These are phyloP conservation scores for Orbilia blumenaviensis DNA, from an alignment of 2,329 filamentous ascomycete genomes.

Conservation along the genomic window DNA sequence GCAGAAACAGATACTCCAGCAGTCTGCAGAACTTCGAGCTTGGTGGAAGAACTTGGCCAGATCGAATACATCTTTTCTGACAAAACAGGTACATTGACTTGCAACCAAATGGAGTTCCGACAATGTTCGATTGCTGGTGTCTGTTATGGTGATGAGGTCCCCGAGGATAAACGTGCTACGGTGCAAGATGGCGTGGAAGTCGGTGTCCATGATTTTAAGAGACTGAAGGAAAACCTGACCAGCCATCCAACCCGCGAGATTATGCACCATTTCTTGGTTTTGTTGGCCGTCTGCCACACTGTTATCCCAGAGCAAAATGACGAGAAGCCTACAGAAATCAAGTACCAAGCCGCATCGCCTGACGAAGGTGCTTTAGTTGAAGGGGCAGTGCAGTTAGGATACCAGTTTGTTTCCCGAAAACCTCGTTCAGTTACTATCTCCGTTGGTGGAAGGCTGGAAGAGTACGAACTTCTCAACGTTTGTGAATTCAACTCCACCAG, in stretches of 20 bases:
- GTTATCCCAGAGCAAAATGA: slow-evolving; percentile 91
- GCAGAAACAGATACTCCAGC: slow-evolving; percentile 94
- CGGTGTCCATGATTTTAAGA: slow-evolving; percentile 85
- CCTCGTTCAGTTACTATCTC: slow-evolving; percentile 86
- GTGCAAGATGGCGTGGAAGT: slow-evolving; percentile 79
- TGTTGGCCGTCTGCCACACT: slow-evolving; percentile 92
- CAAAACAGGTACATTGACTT: slow-evolving; percentile 97
- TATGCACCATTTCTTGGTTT: slow-evolving; percentile 84
- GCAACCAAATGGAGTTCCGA: slow-evolving; percentile 98
- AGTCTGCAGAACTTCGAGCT: slow-evolving; percentile 91
- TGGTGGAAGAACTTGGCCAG: slow-evolving; percentile 97
- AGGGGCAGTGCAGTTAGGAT: slow-evolving; percentile 84
- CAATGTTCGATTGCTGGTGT: slow-evolving; percentile 92
- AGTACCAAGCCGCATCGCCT: slow-evolving; percentile 96
- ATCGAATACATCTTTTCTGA: slow-evolving; percentile 99
- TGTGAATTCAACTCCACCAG: slow-evolving; percentile 98
- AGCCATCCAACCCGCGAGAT: slow-evolving; percentile 69
- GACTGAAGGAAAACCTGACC: slow-evolving; percentile 74
- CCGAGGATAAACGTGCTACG: slow-evolving; percentile 85
- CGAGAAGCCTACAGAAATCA: slow-evolving; percentile 81
- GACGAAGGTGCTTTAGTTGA: slow-evolving; percentile 97
- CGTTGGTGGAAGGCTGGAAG: slow-evolving; percentile 74
- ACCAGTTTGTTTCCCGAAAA: slow-evolving; percentile 89
- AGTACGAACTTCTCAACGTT: slow-evolving; percentile 94
- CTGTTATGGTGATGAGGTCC: slow-evolving; percentile 90